Evolutionary conservation across 345 rosid genomes (phyloP), one percentile per base, ranked within the genome.

Genomic region (Euphorbia tirucalli): DNA sequence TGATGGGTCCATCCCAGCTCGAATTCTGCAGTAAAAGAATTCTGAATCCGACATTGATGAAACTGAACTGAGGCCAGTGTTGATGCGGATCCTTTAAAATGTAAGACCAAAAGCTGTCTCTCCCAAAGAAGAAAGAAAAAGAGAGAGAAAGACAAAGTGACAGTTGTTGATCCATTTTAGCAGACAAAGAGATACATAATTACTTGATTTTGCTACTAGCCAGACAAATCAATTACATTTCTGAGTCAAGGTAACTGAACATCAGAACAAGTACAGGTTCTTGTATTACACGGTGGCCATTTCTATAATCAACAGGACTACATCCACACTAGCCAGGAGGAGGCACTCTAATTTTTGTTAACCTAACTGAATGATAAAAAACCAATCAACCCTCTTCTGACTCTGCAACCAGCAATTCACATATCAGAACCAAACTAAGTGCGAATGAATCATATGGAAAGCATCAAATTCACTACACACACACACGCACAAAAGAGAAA

Each of bases 351-450:
- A 16, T 19, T 41, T 35, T 46, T 49, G 52, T 55, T n/a, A 62
- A 54, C 46, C 39, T 55, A 39, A 27, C 6, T 39, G 56, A 63
- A 28, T 44, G 32, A 7, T 18, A 24, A 56, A 68, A 41, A 58
- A 49, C 70, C 50, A 11, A 28, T 77, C 75, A 82, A 55, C 68
- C 84, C 71, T 85, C 90, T 41, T 83, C 90, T 43, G 87, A 78
- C 75, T 88, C 90, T 86, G 90, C 70, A 78, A 72, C 61, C 65
- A 61, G 63, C 52, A 43, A 31, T 41, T 74, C 50, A 68, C 37
- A 61, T 10, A 43, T 66, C 35, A 71, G 64, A 48, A 65, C 24
- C 52, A 25, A 31, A 67, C 39, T 44, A 49, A 55, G 3, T n/a
- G 27, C 44, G 10, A 3, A 31, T 24, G 52, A 0, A 0, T 7